phyloP scores from a whole-genome alignment of 768 basidiomycete genomes.

The Leccinellum rugosiceps region DNA sequence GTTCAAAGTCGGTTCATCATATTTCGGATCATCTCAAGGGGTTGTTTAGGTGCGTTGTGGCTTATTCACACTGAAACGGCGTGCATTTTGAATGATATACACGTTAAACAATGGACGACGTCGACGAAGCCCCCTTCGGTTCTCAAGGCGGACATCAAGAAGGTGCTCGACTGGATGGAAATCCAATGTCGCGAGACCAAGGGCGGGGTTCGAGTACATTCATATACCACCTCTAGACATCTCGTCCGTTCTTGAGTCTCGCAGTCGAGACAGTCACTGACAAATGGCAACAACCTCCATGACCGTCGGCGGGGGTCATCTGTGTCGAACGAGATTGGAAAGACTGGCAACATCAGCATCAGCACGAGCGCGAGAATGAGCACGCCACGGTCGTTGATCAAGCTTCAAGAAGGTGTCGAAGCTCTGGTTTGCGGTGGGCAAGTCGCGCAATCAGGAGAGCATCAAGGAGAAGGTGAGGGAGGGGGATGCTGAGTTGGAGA shows the following conservation, averaged over 20 bases:
- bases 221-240: constrained; percentile 94
- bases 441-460: constrained; percentile 45
- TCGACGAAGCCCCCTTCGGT: constrained; percentile 80
- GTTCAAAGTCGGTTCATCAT: too few species aligned
- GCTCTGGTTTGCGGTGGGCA: constrained; percentile 65
- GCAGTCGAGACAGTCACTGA: constrained; percentile 31
- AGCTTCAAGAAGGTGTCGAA: constrained; percentile 81
- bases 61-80: neutral
- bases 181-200: constrained; percentile 91
- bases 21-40: constrained; percentile 98
- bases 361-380: neutral
- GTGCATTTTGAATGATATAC: neutral
- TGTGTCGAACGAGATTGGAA: constrained; percentile 51
- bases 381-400: constrained; percentile 52
- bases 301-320: constrained; percentile 44
- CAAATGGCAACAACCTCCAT: constrained; percentile 5
- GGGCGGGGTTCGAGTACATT: constrained; percentile 93
- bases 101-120: constrained; percentile 68
- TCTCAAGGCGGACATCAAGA: constrained; percentile 81
- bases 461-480: constrained; percentile 45
- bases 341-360: constrained; percentile 3
- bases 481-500: neutral
- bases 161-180: constrained; percentile 90
- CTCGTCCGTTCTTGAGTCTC: constrained; percentile 58
- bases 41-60: constrained; percentile 73